These are phyloP conservation scores for Leucoagaricus sp. DNA, from an alignment of 1,284 basidiomycete species.

Conservation along the genomic window DNA sequence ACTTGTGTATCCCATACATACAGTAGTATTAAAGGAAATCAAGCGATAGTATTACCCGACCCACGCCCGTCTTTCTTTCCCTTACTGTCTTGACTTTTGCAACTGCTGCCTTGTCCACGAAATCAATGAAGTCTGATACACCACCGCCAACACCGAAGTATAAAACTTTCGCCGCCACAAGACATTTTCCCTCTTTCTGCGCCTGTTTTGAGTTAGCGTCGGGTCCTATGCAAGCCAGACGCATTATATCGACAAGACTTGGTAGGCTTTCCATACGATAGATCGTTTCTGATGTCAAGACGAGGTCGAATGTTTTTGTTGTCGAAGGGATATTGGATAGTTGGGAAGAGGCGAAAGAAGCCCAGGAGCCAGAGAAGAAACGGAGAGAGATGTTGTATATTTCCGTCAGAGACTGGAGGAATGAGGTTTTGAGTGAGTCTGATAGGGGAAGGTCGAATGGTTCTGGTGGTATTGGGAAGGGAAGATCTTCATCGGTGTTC, in stretches of 20 bases:
- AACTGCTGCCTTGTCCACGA: conserved; percentile 38
- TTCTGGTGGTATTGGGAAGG: conserved; percentile 10
- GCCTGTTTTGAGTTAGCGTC: background rate
- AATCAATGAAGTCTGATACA: conserved; percentile 69
- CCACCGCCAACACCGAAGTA: conserved; percentile 98
- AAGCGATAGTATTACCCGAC: conserved; percentile 7
- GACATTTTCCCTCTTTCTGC: conserved; percentile 36
- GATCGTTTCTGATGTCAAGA: conserved; percentile 93
- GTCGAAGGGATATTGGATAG: conserved; percentile 41
- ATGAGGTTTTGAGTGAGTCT: conserved; percentile 45
- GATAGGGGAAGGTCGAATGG: conserved; percentile 65
- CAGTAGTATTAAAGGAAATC: background rate
- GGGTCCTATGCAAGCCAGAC: conserved; percentile 10
- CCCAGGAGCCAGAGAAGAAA: conserved; percentile 88
- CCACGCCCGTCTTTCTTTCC: conserved; percentile 9
- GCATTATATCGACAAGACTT: conserved; percentile 5
- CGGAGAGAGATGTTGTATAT: conserved; percentile 57
- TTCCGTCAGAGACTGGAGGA: conserved; percentile 2
- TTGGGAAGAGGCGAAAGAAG: conserved; percentile 25
- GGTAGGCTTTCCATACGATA: conserved; percentile 75
- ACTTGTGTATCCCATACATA: background rate
- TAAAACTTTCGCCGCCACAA: conserved; percentile 87
- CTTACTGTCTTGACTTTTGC: conserved; percentile 18
- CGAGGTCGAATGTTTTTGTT: conserved; percentile 61
- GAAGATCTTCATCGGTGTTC: background rate